phyloP scores from a whole-genome alignment of 169 alveolate genomes.

The Cryptosporidium xiaoi region DNA sequence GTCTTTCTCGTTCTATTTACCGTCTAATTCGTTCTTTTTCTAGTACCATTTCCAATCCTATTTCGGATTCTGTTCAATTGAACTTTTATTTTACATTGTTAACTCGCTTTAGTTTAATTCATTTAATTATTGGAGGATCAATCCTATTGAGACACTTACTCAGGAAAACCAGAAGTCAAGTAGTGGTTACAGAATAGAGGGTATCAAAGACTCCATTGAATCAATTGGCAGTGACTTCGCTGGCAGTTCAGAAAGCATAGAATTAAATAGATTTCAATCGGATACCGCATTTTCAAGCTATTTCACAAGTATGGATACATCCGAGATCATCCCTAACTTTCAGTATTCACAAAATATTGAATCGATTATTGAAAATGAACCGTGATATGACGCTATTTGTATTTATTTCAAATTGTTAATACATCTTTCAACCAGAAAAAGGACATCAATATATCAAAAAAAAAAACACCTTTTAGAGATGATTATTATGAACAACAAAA shows the following conservation, averaged over 20 bases:
- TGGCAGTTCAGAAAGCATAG: conserved; percentile 11
- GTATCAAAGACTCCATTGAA: background rate
- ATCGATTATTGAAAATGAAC: conserved; percentile 53
- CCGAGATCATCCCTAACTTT: conserved; percentile 49
- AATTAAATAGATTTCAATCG: conserved; percentile 23
- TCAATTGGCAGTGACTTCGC: conserved; percentile 17
- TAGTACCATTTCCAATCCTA: background rate
- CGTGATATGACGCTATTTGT: conserved; percentile 3
- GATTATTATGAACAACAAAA: background rate
- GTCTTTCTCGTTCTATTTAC: background rate
- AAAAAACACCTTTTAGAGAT: background rate
- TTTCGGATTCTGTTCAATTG: background rate
- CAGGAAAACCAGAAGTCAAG: background rate
- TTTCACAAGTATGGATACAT: conserved; percentile 58
- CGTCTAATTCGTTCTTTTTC: background rate
- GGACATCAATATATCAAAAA: background rate
- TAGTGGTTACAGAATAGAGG: too few relatives aligned
- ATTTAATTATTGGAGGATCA: conserved; percentile 60
- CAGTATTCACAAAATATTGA: conserved; percentile 59
- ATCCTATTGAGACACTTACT: conserved; percentile 36
- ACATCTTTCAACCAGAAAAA: background rate
- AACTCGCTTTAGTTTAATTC: conserved; percentile 62
- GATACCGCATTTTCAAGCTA: conserved; percentile 53
- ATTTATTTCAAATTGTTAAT: background rate
- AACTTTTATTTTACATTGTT: background rate